Conservation (phyloP, 2,329 filamentous ascomycete species). For the Calonectria leucothoes region DNA sequence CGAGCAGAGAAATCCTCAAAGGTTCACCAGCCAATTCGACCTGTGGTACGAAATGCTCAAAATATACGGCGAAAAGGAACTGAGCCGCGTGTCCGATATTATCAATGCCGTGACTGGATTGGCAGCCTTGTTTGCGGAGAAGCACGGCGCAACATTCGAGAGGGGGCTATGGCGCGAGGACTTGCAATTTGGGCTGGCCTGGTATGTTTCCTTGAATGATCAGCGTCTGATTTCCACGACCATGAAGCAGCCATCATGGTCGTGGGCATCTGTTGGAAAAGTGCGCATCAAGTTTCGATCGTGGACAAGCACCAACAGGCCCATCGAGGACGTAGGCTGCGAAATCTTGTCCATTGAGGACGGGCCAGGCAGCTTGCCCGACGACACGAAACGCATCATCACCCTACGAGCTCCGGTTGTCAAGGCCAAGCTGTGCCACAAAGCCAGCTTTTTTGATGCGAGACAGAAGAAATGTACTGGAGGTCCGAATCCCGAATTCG, state of each 20-base stretch:
- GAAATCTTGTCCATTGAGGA: background rate
- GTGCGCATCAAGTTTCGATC: slow-evolving; percentile 20
- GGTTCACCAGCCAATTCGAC: background rate
- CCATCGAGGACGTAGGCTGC: background rate
- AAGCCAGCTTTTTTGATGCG: background rate
- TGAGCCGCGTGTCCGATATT: slow-evolving; percentile 11
- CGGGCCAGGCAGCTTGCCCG: background rate
- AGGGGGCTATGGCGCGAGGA: slow-evolving; percentile 18
- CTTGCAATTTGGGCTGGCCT: slow-evolving; percentile 7
- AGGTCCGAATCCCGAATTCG: background rate
- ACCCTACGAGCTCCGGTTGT: background rate
- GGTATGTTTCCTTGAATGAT: slow-evolving; percentile 14
- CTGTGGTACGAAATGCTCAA: slow-evolving; percentile 25
- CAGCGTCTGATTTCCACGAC: background rate
- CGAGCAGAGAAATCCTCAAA: background rate
- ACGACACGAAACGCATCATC: background rate
- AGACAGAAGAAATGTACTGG: background rate
- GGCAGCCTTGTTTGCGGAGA: background rate
- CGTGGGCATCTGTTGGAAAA: slow-evolving; percentile 30
- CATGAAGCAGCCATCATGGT: slow-evolving; percentile 15
- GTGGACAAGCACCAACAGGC: background rate
- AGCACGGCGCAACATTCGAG: background rate
- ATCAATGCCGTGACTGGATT: slow-evolving; percentile 18
- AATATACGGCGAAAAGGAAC: slow-evolving; percentile 21
- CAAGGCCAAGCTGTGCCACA: background rate